Conservation (phyloP, 495 filamentous ascomycete genomes). For the Podospora anserina region DNA sequence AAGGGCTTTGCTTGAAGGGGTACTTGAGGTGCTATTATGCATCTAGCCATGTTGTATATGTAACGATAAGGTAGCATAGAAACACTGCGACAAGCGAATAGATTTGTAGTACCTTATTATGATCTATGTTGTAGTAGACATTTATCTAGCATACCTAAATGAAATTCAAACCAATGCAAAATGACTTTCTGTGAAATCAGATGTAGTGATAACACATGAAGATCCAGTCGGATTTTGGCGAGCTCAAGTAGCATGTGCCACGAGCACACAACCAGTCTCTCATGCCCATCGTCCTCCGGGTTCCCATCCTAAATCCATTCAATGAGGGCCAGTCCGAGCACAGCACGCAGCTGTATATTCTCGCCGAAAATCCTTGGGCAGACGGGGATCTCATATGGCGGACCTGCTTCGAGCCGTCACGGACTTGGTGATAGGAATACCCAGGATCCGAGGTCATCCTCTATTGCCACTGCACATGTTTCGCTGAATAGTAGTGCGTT, state of each 20-base stretch:
- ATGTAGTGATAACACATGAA: neutral
- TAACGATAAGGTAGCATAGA: no score
- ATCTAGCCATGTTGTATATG: no score
- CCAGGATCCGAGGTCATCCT: constrained; percentile 32
- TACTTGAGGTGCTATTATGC: no score
- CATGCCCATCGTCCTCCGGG: neutral
- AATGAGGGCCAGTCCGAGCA: constrained; percentile 38
- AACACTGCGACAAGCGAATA: no score
- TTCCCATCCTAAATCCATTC: constrained; percentile 15
- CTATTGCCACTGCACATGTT: constrained; percentile 5
- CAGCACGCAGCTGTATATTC: constrained; percentile 23
- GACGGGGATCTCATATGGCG: constrained; percentile 37
- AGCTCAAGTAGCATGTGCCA: constrained; percentile 20
- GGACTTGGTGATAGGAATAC: constrained; percentile 34
- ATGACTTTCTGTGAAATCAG: neutral
- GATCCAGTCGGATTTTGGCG: neutral
- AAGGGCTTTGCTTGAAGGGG: no score
- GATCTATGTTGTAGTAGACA: no score
- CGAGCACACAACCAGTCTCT: constrained; percentile 26
- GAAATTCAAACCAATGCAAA: neutral
- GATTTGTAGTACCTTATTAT: no score
- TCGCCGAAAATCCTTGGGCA: constrained; percentile 34
- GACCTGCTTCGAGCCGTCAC: constrained; percentile 50
- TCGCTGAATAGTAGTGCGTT: neutral
- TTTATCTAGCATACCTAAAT: neutral